phyloP scores from a whole-genome alignment of 768 basidiomycete genomes.

The Suillus clintonianus region DNA sequence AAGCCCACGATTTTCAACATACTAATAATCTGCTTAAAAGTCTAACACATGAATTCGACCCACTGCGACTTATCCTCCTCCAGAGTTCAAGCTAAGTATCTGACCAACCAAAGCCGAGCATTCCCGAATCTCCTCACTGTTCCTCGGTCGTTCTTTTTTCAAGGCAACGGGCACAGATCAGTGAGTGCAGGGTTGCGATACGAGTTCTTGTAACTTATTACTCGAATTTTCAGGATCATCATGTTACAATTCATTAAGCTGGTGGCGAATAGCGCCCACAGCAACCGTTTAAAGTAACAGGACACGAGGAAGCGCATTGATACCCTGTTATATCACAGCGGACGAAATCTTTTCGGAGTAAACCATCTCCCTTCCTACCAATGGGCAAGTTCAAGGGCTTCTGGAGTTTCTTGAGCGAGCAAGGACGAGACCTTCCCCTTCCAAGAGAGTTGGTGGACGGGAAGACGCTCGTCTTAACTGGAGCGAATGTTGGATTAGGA shows the following conservation, averaged over 20 bases:
- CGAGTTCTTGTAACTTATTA: not conserved
- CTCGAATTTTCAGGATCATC: not conserved
- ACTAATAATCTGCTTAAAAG: too few species aligned
- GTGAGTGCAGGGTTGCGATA: not conserved
- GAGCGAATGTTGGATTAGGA: constrained; percentile 47
- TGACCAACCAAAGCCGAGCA: too few species aligned
- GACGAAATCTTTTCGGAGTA: not conserved
- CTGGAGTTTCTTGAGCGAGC: constrained; percentile 28
- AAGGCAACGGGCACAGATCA: not conserved
- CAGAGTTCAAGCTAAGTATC: too few species aligned
- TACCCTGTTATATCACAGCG: not conserved
- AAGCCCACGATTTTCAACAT: too few species aligned
- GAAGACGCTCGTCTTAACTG: constrained; percentile 51
- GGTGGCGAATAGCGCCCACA: not conserved
- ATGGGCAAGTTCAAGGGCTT: not conserved
- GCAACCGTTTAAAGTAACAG: not conserved
- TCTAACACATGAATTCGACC: too few species aligned
- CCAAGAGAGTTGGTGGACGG: constrained; percentile 31
- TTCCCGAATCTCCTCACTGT: not conserved
- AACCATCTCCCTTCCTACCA: not conserved
- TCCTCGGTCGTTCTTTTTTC: not conserved
- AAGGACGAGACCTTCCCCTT: constrained; percentile 17
- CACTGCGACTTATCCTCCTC: too few species aligned
- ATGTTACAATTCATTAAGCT: not conserved
- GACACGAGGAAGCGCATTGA: not conserved